These are phyloP conservation scores for Chiua virens DNA, from an alignment of 768 basidiomycete genomes.

Conservation along the genomic window DNA sequence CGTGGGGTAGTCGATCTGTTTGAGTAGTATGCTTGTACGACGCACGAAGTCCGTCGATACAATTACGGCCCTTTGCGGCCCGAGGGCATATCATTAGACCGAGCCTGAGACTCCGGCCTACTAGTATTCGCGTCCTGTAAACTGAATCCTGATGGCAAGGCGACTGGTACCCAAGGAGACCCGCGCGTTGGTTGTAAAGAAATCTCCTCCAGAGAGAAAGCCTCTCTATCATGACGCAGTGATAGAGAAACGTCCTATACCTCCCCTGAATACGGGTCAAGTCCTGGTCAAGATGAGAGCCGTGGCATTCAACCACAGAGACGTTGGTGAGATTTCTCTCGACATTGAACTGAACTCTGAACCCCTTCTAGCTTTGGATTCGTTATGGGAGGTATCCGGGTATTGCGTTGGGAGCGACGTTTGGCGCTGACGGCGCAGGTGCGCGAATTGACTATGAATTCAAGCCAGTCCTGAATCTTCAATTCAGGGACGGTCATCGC, in stretches of 20 bases:
- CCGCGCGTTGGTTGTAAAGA: conserved; percentile 48
- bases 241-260: conserved; percentile 50
- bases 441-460: neutral
- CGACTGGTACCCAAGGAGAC: conserved; percentile 43
- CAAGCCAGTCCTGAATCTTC: too few relatives aligned
- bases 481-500: conserved; percentile 61
- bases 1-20: conserved; percentile 40
- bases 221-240: conserved; percentile 58
- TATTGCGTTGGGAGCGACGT: conserved; percentile 55
- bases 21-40: conserved; percentile 2
- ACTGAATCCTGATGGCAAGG: too few relatives aligned
- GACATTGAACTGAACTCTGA: neutral
- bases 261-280: conserved; percentile 52
- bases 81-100: neutral
- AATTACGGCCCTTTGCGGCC: too few relatives aligned
- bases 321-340: conserved; percentile 40
- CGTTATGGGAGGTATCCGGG: conserved; percentile 66
- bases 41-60: too few relatives aligned
- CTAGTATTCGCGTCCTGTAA: too few relatives aligned
- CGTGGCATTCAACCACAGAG: conserved; percentile 76
- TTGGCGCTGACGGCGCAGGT: conserved; percentile 80
- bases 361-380: conserved; percentile 62
- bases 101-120: neutral
- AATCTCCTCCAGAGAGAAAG: conserved; percentile 37
- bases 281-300: conserved; percentile 68